Base-by-base conservation (phyloP, 2,329 filamentous ascomycete species). In the Penicillium sp. region DNA sequence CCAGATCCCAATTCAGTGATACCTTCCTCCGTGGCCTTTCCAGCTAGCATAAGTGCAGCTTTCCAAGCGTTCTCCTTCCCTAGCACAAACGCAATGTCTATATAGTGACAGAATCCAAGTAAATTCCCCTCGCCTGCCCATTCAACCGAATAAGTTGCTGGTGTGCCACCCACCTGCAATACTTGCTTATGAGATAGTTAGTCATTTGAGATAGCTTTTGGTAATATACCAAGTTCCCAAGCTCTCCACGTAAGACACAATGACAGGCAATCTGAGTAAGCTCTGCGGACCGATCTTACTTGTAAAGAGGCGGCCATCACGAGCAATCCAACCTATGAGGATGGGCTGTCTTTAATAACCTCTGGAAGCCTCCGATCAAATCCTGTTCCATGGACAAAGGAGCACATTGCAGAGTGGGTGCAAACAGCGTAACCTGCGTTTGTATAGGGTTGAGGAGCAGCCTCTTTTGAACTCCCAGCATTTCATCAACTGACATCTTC, bases 221-320 rank as follows among this genome's bases (percentile, higher is more conserved):
- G 49, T 44, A 10, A 51, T 47, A n/a, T 47, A 51, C 49, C 49
- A 50, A 3, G 43, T 46, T 10, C 43, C 47, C 2, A 50, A 12
- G 20, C 38, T 27, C 43, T 50, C 47, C 25, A 50, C 12, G n/a
- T 38, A 50, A 13, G 47, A 6, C 18, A 43, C 47, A 13, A 50
- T 10, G 12, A 46, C 3, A 6, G 43, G 47, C 13, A 50, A 32
- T 18, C 28, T 39, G 25, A 50, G 47, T 15, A 50, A 4, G 10
- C 31, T 33, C 24, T 27, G 23, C 5, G 47, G 47, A n/a, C 38
- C 43, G 38, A 50, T 50, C 38, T 42, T 50, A 27, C 47, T 50
- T 6, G 47, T 43, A n/a, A 50, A 50, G 6, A 43, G 47, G 6
- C 47, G 43, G 6, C 47, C 47, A 29, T 46, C 43, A 25, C 46